Base-by-base conservation (phyloP, 441 rosid species). In the Theobroma grandiflorum region DNA sequence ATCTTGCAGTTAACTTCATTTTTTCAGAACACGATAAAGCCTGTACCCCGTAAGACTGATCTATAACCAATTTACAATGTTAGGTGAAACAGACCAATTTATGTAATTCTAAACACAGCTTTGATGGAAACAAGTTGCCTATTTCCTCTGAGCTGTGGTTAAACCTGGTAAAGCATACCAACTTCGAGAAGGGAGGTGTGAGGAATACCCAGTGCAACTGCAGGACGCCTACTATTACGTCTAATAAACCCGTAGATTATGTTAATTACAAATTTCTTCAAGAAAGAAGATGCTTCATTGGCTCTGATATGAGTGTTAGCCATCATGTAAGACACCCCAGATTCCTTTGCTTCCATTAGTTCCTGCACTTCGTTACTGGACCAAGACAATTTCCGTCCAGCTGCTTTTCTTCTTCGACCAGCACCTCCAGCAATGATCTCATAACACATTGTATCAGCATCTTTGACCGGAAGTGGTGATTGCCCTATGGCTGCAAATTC, bases 91-190 rank as follows among this genome's bases (percentile, higher is more conserved):
- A 57, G 5, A 58, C 63, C 22, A 22, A n/a, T 57, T 57, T 20
- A 58, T 58, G 14, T 22, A 58, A 22, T 12, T 59, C 64, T 26
- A 1, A 4, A 26, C 26, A 26, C 64, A 8, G 15, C 16, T 26
- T 10, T 59, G 15, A 16, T 3, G 64, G 64, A 59, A 26, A 59
- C 64, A 59, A 22, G 16, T 59, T 22, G 62, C 31, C 8, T 58
- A 4, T 26, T 59, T 2, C 37, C 15, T 22, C 26, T 26, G 6
- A 61, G 38, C 18, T 61, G 0, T 26, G 38, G 8, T 76, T 79
- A 88, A 65, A 88, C 91, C 3, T 53, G 74, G 73, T 86, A 88
- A 64, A 83, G 83, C 88, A 85, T 82, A n/a, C 91, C 86, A 11
- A 88, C 88, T 79, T 88, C 88, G 61, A 88, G 75, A 26, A 84